Percentiles rank a stretch among this genome's conserved stretches.
Evolutionary conservation across 106 monocot genomes (phyloP).

Genomic region (Allium fistulosum): DNA sequence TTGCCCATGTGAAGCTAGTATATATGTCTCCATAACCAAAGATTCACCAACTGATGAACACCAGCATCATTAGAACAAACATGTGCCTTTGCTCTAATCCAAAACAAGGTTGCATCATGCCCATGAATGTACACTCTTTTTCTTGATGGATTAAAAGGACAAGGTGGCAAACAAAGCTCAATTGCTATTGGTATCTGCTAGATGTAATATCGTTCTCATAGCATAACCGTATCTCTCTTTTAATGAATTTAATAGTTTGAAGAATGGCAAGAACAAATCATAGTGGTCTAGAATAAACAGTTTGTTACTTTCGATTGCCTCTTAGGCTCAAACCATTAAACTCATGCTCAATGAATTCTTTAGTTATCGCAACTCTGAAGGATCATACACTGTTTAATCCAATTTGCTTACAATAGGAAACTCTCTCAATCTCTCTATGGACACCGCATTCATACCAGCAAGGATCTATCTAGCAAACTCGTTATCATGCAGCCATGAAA

Average conservation of each 20-base stretch:
- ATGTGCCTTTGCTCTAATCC: slow-evolving; percentile 79
- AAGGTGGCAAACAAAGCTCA: slow-evolving; percentile 54
- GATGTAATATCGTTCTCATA: slow-evolving; percentile 55
- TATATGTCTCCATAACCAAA: slow-evolving; percentile 76
- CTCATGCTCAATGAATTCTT: slow-evolving; percentile 41
- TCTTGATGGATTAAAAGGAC: slow-evolving; percentile 10
- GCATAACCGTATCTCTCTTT: slow-evolving; percentile 49
- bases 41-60: slow-evolving; percentile 69
- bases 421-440: too few relatives aligned
- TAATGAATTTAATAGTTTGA: slow-evolving; percentile 39
- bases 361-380: slow-evolving; percentile 63
- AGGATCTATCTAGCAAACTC: too few relatives aligned
- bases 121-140: slow-evolving; percentile 54
- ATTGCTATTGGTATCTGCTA: slow-evolving; percentile 41
- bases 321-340: slow-evolving; percentile 56
- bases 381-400: slow-evolving; percentile 41
- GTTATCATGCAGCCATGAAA: too few relatives aligned
- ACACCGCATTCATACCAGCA: too few relatives aligned
- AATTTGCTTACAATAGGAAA: slow-evolving; percentile 65
- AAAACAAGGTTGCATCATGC: slow-evolving; percentile 44
- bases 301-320: slow-evolving; percentile 50
- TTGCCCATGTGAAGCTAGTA: slow-evolving; percentile 68
- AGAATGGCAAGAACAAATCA: slow-evolving; percentile 53
- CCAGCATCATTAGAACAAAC: slow-evolving; percentile 58
- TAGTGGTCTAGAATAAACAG: slow-evolving; percentile 70